Evolutionary conservation across 352 stramenopile genomes (phyloP).

Genomic region (Phytopythium ostracodes): DNA sequence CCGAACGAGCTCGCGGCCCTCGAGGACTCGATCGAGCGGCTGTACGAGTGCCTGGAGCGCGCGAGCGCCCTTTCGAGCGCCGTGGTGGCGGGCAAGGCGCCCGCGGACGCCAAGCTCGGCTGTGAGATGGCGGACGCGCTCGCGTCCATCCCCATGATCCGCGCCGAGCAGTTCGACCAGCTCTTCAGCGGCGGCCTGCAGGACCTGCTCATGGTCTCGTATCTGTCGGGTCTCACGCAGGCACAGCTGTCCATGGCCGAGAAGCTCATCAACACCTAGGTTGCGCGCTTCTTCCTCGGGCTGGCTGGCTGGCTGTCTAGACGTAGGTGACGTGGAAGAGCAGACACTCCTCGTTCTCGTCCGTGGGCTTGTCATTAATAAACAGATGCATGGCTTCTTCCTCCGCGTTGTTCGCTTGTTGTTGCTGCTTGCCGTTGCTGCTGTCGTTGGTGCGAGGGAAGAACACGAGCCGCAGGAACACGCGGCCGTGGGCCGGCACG

Average conservation of each 20-base stretch:
- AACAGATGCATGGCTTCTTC: slow-evolving; percentile 82
- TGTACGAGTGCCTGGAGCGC: slow-evolving; percentile 90
- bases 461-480: slow-evolving; percentile 58
- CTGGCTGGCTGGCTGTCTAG: slow-evolving; percentile 9
- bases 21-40: slow-evolving; percentile 79
- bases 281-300: no score
- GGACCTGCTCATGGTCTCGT: slow-evolving; percentile 98
- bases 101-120: slow-evolving; percentile 87
- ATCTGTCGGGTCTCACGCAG: slow-evolving; percentile 96
- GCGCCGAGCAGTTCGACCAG: slow-evolving; percentile 94
- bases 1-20: slow-evolving; percentile 77
- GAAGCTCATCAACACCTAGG: slow-evolving; percentile 94
- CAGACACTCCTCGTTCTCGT: slow-evolving; percentile 93
- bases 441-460: slow-evolving; percentile 11
- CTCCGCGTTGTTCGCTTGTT: background rate
- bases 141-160: slow-evolving; percentile 91
- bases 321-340: slow-evolving; percentile 81
- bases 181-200: slow-evolving; percentile 96
- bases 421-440: slow-evolving; percentile 2
- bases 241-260: slow-evolving; percentile 97
- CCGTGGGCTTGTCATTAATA: slow-evolving; percentile 88
- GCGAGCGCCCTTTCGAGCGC: slow-evolving; percentile 88
- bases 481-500: slow-evolving; percentile 39
- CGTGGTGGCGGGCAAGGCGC: slow-evolving; percentile 79
- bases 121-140: slow-evolving; percentile 93